Base-by-base conservation (phyloP, 1,139 yeast genomes). In the Hyphopichia fennica region DNA sequence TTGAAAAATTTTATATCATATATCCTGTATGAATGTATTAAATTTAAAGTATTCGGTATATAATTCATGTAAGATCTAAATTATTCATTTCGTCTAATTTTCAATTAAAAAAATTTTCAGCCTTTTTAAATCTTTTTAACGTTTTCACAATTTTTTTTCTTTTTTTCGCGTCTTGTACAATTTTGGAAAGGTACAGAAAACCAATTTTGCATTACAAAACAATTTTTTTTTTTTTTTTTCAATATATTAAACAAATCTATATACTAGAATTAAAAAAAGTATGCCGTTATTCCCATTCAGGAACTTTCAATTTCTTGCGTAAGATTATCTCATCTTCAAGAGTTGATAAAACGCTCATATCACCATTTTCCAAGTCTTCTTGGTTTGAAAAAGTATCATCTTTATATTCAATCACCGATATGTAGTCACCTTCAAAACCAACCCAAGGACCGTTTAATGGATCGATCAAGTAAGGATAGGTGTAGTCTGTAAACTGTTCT, bases 361-460 rank as follows among this genome's bases (percentile, higher is more conserved):
- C 64, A 4, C 62, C 69, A 15, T 46, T 51, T 41, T 61, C 69
- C 28, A 58, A 38, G 29, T 53, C 60, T 34, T 50, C 46, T 14
- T 40, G 44, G 18, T 42, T 39, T 5, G 43, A 32, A 20, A 46
- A 50, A 10, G 43, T 43, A 25, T 37, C 23, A 27, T 29, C n/a
- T 22, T 56, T 54, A 45, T 56, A 62, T 35, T 68, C 67, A 11
- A 73, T 57, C 63, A 72, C 62, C 30, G 77, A 71, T 4, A 78
- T 67, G 42, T 63, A 65, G 47, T 79, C 80, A 0, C 82, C 82
- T 20, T 72, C 74, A 49, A 79, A 79, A 10, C 82, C 84, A 14
- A 78, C 63, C 77, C 82, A 74, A 7, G 84, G 81, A 0, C 84
- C 84, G 48, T 78, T 68, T 42, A 78, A 57, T 7, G 76, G 72